Percentiles rank a stretch among this genome's conserved stretches.
Evolutionary conservation across 1,139 yeast species (phyloP).

Genomic region (Blastobotrys illinoisensis): DNA sequence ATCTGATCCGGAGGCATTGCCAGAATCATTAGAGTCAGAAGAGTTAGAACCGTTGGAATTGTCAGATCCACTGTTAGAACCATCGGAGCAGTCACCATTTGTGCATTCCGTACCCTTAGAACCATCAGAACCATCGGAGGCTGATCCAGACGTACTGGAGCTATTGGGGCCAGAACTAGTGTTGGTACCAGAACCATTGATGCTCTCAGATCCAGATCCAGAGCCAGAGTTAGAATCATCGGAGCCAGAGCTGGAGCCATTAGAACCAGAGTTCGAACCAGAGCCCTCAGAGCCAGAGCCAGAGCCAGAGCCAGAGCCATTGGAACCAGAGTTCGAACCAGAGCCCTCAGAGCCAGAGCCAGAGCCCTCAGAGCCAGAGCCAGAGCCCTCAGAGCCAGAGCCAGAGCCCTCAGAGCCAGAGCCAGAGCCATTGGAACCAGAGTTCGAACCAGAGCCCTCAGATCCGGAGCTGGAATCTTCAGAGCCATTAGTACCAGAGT

Average conservation of each 20-base stretch:
- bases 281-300: background rate
- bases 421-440: too few relatives aligned
- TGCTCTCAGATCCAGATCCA: too few relatives aligned
- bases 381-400: too few relatives aligned
- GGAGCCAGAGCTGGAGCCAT: background rate
- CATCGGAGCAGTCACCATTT: background rate
- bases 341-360: too few relatives aligned
- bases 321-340: background rate
- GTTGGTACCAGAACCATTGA: background rate
- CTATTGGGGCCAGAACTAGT: background rate
- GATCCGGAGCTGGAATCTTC: too few relatives aligned
- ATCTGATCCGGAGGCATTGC: too few relatives aligned
- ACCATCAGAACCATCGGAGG: too few relatives aligned
- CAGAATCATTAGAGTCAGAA: background rate
- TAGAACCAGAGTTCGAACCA: background rate
- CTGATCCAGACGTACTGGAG: too few relatives aligned
- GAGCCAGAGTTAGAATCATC: background rate
- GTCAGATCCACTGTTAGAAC: background rate
- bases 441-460: background rate
- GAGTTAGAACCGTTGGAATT: background rate
- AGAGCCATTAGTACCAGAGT: background rate
- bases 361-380: too few relatives aligned
- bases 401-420: background rate
- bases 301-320: background rate
- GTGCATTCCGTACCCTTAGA: too few relatives aligned